These are phyloP conservation scores for Yarrowia keelungensis DNA, from an alignment of 805 yeast species.

Conservation along the genomic window DNA sequence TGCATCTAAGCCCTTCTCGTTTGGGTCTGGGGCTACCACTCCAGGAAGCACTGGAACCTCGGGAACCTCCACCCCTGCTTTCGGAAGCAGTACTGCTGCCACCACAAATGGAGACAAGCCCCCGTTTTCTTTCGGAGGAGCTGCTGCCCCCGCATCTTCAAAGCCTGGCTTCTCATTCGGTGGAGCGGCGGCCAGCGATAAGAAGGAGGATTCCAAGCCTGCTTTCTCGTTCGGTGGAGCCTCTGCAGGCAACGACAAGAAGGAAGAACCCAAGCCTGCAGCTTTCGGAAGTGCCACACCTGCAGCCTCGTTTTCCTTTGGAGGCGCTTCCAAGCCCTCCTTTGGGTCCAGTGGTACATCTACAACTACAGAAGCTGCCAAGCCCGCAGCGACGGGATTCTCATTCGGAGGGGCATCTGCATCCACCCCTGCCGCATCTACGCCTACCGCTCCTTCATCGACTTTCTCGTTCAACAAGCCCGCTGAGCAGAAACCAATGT, in stretches of 20 bases:
- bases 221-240: background rate
- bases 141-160: background rate
- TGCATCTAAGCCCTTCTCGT: constrained; percentile 1
- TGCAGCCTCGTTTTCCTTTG: background rate
- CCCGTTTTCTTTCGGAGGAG: constrained; percentile 1
- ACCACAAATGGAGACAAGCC: background rate
- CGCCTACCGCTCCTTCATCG: background rate
- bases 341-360: background rate
- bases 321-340: background rate
- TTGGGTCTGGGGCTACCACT: constrained; percentile 8
- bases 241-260: background rate
- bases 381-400: background rate
- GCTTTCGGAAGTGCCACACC: background rate
- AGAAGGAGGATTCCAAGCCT: background rate
- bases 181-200: background rate
- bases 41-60: constrained; percentile 8
- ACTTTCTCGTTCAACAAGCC: constrained; percentile 1
- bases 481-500: background rate
- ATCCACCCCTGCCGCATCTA: background rate
- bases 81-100: background rate
- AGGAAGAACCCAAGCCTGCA: background rate
- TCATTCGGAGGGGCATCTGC: background rate
- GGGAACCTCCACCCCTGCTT: constrained; percentile 9
- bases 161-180: background rate
- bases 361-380: background rate